Evolutionary conservation across 1,139 yeast species (phyloP).

Genomic region (Pichia sp.): DNA sequence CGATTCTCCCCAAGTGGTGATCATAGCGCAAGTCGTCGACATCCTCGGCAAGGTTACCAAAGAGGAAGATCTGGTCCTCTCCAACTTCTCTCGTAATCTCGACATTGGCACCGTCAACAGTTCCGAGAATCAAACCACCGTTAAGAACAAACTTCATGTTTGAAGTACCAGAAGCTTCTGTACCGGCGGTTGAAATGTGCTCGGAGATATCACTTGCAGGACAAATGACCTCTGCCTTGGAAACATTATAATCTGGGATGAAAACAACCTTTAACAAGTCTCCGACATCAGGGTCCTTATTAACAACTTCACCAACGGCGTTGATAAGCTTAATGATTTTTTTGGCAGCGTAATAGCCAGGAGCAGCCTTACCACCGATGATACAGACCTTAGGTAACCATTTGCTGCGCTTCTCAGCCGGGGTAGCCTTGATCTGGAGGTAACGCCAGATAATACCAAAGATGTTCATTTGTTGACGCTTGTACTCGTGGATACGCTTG

Average conservation of each 20-base stretch:
- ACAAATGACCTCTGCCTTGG: slow-evolving; percentile 85
- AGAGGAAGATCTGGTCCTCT: slow-evolving; percentile 85
- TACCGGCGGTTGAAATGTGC: slow-evolving; percentile 97
- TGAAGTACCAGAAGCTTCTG: slow-evolving; percentile 95
- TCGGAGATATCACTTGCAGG: slow-evolving; percentile 91
- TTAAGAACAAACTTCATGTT: slow-evolving; percentile 94
- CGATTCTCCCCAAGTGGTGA: slow-evolving; percentile 55
- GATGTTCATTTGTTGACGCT: slow-evolving; percentile 90
- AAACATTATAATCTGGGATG: slow-evolving; percentile 88
- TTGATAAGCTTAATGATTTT: slow-evolving; percentile 81
- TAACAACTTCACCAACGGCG: slow-evolving; percentile 75
- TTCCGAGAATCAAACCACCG: slow-evolving; percentile 92
- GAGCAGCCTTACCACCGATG: slow-evolving; percentile 95
- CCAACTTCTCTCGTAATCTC: slow-evolving; percentile 91
- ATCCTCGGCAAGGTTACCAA: slow-evolving; percentile 85
- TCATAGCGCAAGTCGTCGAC: slow-evolving; percentile 81
- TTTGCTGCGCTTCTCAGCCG: slow-evolving; percentile 62
- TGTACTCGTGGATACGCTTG: slow-evolving; percentile 92
- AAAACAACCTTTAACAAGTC: slow-evolving; percentile 81
- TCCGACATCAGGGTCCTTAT: slow-evolving; percentile 69
- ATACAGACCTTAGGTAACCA: slow-evolving; percentile 74
- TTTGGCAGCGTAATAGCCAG: slow-evolving; percentile 95
- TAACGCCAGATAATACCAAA: slow-evolving; percentile 86
- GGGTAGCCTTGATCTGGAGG: slow-evolving; percentile 65
- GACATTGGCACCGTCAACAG: slow-evolving; percentile 96